Percentiles rank a stretch among this genome's conserved stretches.
phyloP scores from a whole-genome alignment of 352 stramenopile species.

The Phytophthora melonis region DNA sequence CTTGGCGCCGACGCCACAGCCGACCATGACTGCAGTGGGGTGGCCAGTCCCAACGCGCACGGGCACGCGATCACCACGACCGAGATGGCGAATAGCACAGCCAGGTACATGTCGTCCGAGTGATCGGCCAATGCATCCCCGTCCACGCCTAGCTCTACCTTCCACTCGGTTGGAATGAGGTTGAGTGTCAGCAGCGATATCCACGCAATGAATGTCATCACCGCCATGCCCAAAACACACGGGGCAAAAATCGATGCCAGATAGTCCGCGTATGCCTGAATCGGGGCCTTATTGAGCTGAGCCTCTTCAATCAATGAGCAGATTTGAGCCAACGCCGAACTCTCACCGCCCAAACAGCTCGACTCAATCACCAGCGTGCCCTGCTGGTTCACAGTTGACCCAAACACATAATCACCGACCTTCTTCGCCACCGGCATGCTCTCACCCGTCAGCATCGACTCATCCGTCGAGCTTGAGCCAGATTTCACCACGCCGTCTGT shows the following conservation, averaged over 20 bases:
- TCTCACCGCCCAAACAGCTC: constrained; percentile 76
- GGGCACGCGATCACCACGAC: constrained; percentile 91
- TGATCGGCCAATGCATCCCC: constrained; percentile 52
- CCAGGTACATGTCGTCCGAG: constrained; percentile 74
- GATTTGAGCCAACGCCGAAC: constrained; percentile 77
- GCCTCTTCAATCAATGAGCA: constrained; percentile 89
- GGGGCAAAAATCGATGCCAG: constrained; percentile 46
- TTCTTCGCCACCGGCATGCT: constrained; percentile 89
- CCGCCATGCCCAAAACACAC: constrained; percentile 22
- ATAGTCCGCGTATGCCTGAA: constrained; percentile 84
- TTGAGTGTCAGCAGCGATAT: constrained; percentile 21
- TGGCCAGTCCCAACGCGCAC: constrained; percentile 85
- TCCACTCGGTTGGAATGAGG: constrained; percentile 25
- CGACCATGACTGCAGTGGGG: constrained; percentile 90
- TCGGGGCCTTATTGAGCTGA: constrained; percentile 89
- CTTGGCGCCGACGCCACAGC: constrained; percentile 86
- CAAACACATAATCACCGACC: constrained; percentile 83
- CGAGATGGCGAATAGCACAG: constrained; percentile 87
- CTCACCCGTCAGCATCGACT: constrained; percentile 90
- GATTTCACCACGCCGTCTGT: constrained; percentile 85
- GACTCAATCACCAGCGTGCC: constrained; percentile 89
- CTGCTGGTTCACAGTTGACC: constrained; percentile 85
- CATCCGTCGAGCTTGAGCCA: constrained; percentile 73
- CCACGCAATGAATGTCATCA: constrained; percentile 10
- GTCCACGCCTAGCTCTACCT: constrained; percentile 24